Evolutionary conservation across 768 basidiomycete species (phyloP).

Genomic region (Podaxis sp.): DNA sequence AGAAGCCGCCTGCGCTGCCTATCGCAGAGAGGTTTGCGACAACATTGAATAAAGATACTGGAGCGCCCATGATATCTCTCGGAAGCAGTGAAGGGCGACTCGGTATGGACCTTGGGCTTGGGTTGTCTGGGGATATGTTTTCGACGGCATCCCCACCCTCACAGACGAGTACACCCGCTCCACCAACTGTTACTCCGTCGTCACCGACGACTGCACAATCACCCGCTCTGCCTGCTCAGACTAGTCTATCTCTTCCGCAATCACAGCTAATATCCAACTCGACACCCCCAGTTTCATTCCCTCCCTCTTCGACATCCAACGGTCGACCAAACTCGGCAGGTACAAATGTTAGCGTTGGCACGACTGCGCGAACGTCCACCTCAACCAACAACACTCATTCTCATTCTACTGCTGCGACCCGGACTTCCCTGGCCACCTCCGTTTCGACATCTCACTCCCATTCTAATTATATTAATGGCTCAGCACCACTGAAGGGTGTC

Average conservation of each 20-base stretch:
- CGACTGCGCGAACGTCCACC: conserved; percentile 4
- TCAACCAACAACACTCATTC: conserved; percentile 17
- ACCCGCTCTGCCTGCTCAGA: background rate
- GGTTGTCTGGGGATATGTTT: conserved; percentile 12
- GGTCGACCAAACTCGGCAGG: background rate
- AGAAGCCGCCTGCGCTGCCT: conserved; percentile 28
- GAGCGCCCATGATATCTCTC: conserved; percentile 6
- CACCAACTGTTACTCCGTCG: background rate
- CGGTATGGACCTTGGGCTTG: conserved; percentile 8
- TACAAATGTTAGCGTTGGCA: background rate
- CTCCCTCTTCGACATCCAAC: conserved; percentile 1
- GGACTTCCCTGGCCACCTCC: conserved; percentile 16
- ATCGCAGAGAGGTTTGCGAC: conserved; percentile 50
- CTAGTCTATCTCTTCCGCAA: background rate
- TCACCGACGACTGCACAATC: background rate
- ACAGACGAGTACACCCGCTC: background rate
- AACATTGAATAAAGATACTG: conserved; percentile 21
- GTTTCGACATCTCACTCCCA: conserved; percentile 18
- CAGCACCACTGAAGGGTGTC: background rate
- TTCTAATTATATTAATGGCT: background rate
- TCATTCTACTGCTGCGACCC: conserved; percentile 19
- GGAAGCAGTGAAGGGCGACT: conserved; percentile 8
- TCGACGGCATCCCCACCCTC: conserved; percentile 1
- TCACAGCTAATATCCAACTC: background rate
- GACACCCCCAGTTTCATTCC: background rate